Base-by-base conservation (phyloP, 805 yeast genomes). In the Lachancea lanzarotensis region DNA sequence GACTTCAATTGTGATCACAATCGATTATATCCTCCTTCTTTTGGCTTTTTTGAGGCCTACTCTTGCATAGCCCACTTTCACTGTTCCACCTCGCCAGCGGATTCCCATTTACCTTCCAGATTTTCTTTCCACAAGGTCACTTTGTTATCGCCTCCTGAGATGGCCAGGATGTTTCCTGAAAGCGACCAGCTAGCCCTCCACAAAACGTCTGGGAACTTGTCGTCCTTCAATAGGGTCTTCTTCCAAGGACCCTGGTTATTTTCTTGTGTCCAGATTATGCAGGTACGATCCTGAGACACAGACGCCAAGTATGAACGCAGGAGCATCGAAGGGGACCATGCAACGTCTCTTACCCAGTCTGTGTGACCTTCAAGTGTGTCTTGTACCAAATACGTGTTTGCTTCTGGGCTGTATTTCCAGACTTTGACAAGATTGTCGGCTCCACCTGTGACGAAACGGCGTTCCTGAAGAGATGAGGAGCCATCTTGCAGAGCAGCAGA, bases 181-280 rank as follows among this genome's bases (percentile, higher is more conserved):
- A 90, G 73, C 11, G 97, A 88, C 98, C 98, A 93, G 54, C 95
- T 82, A 40, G 95, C 95, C 65, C 97, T 82, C 98, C 98, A 93
- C 55, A 95, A 86, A 22, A 90, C 97, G 63, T 93, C 98, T 13
- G 96, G 93, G 75, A 93, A 93, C 62, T 80, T 82, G 33, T 87
- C 95, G 16, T 76, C 74, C 40, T 81, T 79, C 59, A 93, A 74
- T 33, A 77, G 69, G 59, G 81, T 82, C 63, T 84, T 84, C 63
- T 82, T 81, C 99, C 98, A 93, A 52, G 74, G 73, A 2, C 78
- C 79, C 20, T 74, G 75, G 45, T 65, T 65, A 42, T 70, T 74
- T 51, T 82, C 90, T 66, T 88, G 91, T 8, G 96, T 82, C 99
- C 99, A 93, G 62, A 93, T 84, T 49, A 90, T 73, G 42, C 95